Conservation (phyloP, 2,329 filamentous ascomycete species). For the Didymella segeticola region DNA sequence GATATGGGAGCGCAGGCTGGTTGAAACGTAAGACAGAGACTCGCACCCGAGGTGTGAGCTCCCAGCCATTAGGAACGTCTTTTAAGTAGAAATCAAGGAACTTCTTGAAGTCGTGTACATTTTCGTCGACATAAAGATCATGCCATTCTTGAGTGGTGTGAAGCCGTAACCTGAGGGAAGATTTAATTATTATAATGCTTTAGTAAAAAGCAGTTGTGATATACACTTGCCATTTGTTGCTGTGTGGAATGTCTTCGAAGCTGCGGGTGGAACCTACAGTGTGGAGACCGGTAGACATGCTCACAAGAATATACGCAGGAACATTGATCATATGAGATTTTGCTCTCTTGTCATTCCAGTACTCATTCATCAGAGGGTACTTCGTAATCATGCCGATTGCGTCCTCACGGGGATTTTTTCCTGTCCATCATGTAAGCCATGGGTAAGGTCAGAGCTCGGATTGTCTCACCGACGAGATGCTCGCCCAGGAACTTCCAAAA, state of each 20-base stretch:
- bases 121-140: slow-evolving; percentile 21
- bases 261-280: slow-evolving; percentile 12
- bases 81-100: slow-evolving; percentile 59
- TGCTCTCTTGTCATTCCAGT: slow-evolving; percentile 30
- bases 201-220: too few relatives aligned
- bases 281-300: neutral
- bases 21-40: slow-evolving; percentile 46
- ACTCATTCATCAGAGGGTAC: slow-evolving; percentile 19
- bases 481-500: neutral
- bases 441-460: too few relatives aligned
- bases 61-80: slow-evolving; percentile 54
- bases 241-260: too few relatives aligned
- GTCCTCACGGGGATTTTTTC: neutral
- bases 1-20: slow-evolving; percentile 19
- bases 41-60: slow-evolving; percentile 54
- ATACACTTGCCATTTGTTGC: too few relatives aligned
- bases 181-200: too few relatives aligned
- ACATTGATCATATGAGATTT: slow-evolving; percentile 27
- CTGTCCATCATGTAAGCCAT: slow-evolving; percentile 2
- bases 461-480: neutral
- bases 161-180: too few relatives aligned
- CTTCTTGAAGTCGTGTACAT: slow-evolving; percentile 17
- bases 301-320: slow-evolving; percentile 18
- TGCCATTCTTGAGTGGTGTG: slow-evolving; percentile 26
- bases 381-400: neutral